A percentile compares a stretch with the other conserved stretches of the same genome.
Conservation (phyloP, 257 asterid genomes). For the Ilex asprella region DNA sequence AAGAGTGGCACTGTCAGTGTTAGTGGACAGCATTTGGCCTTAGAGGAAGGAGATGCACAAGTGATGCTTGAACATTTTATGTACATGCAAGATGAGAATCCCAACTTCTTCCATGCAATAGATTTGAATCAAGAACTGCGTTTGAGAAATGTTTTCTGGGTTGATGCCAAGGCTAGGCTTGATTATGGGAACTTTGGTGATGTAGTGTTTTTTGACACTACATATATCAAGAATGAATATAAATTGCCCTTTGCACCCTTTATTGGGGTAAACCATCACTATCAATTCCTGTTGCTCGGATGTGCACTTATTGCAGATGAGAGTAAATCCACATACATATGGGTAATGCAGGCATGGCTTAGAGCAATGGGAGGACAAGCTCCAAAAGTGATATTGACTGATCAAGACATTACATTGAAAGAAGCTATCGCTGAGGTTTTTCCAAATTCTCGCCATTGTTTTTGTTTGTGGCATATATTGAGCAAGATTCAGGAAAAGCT, state of each 20-base stretch:
- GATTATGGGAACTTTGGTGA: conserved; percentile 36
- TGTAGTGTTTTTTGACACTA: conserved; percentile 42
- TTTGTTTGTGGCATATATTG: no score
- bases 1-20: no score
- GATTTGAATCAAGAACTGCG: conserved; percentile 37
- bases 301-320: conserved; percentile 39
- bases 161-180: conserved; percentile 38
- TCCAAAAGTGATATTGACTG: conserved; percentile 50
- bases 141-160: conserved; percentile 46
- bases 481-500: conserved; percentile 30
- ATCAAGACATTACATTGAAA: conserved; percentile 34
- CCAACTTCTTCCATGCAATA: conserved; percentile 44
- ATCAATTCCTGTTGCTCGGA: conserved; percentile 35
- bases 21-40: neutral
- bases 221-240: conserved; percentile 22
- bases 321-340: conserved; percentile 34
- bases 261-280: conserved; percentile 49
- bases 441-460: conserved; percentile 33
- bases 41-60: conserved; percentile 36
- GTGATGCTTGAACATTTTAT: conserved; percentile 41
- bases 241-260: conserved; percentile 42
- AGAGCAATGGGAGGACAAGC: conserved; percentile 42
- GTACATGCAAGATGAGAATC: conserved; percentile 45
- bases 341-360: conserved; percentile 50
- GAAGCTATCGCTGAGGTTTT: conserved; percentile 41